Evolutionary conservation across 2,329 filamentous ascomycete species (phyloP), one percentile per base, ranked within the genome.

Genomic region (Aspergillus amoenus): DNA sequence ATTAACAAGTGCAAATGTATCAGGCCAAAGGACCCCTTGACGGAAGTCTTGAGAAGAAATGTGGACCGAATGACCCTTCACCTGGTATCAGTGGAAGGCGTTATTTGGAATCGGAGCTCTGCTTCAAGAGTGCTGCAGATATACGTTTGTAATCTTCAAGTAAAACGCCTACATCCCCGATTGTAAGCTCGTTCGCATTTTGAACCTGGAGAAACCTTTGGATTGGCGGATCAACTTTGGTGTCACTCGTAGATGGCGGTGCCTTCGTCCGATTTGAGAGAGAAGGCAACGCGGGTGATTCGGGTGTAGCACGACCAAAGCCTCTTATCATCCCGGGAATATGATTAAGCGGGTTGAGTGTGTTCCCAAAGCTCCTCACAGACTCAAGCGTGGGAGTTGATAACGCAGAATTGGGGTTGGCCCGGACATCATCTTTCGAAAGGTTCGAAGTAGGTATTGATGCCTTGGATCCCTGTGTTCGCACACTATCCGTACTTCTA

Each of bases 271-370:
- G 78, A 5, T 73, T 66, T 3, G 75, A 74, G 62, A 75, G 69
- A 17, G 76, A 64, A 15, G 75, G 56, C 21, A 57, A 18, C 8
- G 78, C 66, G 44, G 66, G 80, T 8, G 79, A 74, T 18, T 78
- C 73, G 21, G 78, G 68, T 3, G 69, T 59, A 40, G 63, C 71
- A 45, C 76, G 75, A 24, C 90, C 89, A 66, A 96, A 93, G 1
- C 87, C 87, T 55, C 89, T 85, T 64, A 95, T 88, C 70, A 94
- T 91, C 34, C 86, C 82, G 8, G 88, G 86, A 51, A 96, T 84
- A 51, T 91, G 85, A 44, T 87, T 90, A 71, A 96, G 87, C 3
- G 91, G 91, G 66, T 96, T 96, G 34, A 96, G 79, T 1, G 88
- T 88, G 70, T 84, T 94, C 39, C 91, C 88, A 59, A 96, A 82